Conservation (phyloP, 2,329 filamentous ascomycete species). For the Penicillium expansum region DNA sequence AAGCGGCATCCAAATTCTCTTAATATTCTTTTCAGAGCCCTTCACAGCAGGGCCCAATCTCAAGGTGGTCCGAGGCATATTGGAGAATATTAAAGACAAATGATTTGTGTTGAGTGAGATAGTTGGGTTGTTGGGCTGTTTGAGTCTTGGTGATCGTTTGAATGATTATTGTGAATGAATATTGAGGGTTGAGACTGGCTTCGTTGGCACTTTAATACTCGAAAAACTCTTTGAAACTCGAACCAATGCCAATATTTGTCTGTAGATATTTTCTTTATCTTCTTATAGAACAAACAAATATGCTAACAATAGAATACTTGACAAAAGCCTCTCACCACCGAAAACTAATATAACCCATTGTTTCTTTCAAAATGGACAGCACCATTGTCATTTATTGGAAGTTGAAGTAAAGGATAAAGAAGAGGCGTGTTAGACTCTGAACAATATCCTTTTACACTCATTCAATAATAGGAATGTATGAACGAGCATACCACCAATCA, state of each 20-base stretch:
- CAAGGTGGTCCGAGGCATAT: not conserved
- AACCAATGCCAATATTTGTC: not conserved
- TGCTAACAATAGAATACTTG: not conserved
- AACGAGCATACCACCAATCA: not conserved
- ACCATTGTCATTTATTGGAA: not conserved
- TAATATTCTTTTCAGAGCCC: accelerated
- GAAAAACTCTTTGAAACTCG: not conserved
- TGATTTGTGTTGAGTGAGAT: not conserved
- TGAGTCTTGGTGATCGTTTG: not conserved
- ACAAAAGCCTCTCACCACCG: not conserved
- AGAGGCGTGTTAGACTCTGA: not conserved
- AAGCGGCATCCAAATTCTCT: not conserved
- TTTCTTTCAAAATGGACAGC: not conserved
- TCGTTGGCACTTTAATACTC: not conserved
- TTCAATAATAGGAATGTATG: not conserved
- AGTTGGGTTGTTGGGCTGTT: not conserved
- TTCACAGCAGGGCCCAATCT: not conserved
- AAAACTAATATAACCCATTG: not conserved
- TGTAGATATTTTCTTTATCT: not conserved
- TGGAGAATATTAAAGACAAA: not conserved
- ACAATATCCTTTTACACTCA: not conserved
- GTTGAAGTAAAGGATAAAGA: not conserved
- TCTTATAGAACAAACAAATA: not conserved
- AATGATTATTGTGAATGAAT: not conserved
- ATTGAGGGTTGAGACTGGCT: not conserved